Conservation (phyloP, 345 rosid genomes). For the Eucalyptus decipiens region DNA sequence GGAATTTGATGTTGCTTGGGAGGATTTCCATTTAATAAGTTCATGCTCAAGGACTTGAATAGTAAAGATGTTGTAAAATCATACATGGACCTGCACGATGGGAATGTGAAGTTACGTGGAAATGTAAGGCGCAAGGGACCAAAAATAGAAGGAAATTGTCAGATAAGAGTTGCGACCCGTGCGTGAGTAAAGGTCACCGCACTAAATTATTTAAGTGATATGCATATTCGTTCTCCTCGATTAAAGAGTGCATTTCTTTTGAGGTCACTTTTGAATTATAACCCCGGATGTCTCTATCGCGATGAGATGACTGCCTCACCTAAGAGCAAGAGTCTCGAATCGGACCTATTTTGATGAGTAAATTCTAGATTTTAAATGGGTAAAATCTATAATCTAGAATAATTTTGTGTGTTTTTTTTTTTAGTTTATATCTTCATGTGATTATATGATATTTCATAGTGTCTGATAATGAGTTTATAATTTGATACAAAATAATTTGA, state of each 20-base stretch:
- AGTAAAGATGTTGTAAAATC: neutral
- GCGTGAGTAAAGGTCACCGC: neutral
- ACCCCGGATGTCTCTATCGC: neutral
- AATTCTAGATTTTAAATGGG: accelerated
- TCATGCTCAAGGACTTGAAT: neutral
- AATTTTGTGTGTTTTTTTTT: no score
- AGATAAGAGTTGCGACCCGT: neutral
- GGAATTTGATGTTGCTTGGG: neutral
- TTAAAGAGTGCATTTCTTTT: neutral
- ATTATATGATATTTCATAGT: no score
- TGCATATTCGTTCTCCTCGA: neutral
- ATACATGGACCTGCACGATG: neutral
- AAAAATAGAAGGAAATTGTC: neutral
- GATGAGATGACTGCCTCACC: no score
- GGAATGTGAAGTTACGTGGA: neutral
- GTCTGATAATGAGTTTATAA: no score
- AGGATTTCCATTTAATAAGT: neutral
- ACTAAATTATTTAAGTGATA: neutral
- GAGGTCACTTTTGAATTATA: neutral
- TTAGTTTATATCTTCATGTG: accelerated
- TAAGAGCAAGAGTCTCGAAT: no score
- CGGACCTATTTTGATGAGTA: accelerated
- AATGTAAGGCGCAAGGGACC: neutral
- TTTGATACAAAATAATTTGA: no score
- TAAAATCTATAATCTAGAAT: no score